These are phyloP conservation scores for Chlorokybus atmophyticus DNA, from an alignment of 139 green algal species.

Conservation along the genomic window DNA sequence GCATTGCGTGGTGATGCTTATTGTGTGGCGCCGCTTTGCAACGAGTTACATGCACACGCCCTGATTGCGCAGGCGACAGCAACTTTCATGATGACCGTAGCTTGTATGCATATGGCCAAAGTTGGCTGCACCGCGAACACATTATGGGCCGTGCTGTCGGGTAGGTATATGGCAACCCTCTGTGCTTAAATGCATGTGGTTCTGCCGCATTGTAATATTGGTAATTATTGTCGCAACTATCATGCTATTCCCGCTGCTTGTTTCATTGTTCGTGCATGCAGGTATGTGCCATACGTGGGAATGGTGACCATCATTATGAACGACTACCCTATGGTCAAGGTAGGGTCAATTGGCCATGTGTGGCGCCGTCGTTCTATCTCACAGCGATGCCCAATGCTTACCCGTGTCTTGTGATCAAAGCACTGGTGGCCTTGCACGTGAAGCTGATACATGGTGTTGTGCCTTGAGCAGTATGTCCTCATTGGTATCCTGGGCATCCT, in stretches of 20 bases:
- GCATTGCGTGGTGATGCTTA: conserved; percentile 13
- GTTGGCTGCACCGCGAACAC: conserved; percentile 71
- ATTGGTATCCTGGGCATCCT: conserved; percentile 80
- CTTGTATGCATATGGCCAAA: conserved; percentile 72
- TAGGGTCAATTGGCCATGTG: background rate
- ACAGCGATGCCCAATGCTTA: background rate
- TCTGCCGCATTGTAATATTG: no score
- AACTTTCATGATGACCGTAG: conserved; percentile 83
- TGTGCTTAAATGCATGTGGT: no score
- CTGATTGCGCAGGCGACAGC: conserved; percentile 71
- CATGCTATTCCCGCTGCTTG: background rate
- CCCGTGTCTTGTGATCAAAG: background rate
- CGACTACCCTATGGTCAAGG: conserved; percentile 77
- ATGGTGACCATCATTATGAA: conserved; percentile 98
- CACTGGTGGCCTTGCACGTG: background rate
- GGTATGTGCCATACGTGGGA: conserved; percentile 72
- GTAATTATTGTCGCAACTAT: no score
- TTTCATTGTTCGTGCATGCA: conserved; percentile 23
- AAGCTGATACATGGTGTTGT: background rate
- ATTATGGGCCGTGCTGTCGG: conserved; percentile 87
- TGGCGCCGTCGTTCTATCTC: background rate
- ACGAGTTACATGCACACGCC: no score
- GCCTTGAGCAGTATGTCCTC: conserved; percentile 38
- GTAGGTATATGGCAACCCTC: conserved; percentile 7
- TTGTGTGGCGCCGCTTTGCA: background rate